Conservation (phyloP, 2,329 filamentous ascomycete species). For the Colletotrichum incanum region DNA sequence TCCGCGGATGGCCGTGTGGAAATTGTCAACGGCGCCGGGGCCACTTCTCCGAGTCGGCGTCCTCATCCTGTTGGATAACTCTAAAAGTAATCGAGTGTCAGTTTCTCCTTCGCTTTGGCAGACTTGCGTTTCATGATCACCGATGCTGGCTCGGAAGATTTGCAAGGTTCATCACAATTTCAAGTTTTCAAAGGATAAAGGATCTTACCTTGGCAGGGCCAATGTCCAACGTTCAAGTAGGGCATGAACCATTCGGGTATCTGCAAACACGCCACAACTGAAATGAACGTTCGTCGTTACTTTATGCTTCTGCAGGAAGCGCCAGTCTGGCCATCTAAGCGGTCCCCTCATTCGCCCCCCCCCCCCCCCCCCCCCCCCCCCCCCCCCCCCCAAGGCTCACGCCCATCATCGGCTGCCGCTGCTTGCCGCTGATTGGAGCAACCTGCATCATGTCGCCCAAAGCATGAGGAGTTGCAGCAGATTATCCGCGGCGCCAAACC, state of each 20-base stretch:
- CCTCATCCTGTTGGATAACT: not conserved
- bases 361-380: not conserved
- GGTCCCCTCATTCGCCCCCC: not conserved
- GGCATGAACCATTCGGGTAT: conserved; percentile 8
- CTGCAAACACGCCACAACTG: not conserved
- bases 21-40: not conserved
- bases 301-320: not conserved
- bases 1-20: not conserved
- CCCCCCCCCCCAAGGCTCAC: not conserved
- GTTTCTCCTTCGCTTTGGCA: not conserved
- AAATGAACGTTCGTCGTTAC: conserved; percentile 6
- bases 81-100: not conserved
- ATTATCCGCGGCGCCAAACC: not conserved
- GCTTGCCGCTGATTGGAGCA: conserved; percentile 28
- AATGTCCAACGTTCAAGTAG: not conserved
- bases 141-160: too few species aligned
- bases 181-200: not conserved
- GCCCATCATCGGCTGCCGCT: not conserved
- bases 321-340: not conserved
- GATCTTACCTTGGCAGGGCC: not conserved
- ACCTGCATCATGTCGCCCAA: not conserved
- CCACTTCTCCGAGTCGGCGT: not conserved
- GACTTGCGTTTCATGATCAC: not conserved
- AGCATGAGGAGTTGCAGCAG: conserved; percentile 22
- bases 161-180: conserved; percentile 1